A percentile compares a stretch with the other conserved stretches of the same genome.
Evolutionary conservation across 192 early-diverging fungal species (phyloP).

Genomic region (Mortierella claussenii): DNA sequence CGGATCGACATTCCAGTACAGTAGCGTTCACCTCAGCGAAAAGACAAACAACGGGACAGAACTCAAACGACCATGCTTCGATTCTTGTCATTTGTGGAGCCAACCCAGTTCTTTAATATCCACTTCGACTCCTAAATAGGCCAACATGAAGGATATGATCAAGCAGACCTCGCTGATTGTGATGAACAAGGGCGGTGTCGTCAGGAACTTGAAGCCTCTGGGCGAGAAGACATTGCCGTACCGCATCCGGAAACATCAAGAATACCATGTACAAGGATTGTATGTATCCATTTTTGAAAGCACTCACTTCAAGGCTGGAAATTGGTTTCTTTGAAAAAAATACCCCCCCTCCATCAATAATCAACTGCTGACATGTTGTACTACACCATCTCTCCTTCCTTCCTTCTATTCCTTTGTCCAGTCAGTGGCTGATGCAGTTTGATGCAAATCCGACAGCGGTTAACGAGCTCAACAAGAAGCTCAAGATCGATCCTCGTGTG

Average conservation of each 20-base stretch:
- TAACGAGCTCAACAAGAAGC: slow-evolving; percentile 68
- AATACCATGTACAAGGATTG: slow-evolving; percentile 74
- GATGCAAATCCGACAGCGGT: slow-evolving; percentile 75
- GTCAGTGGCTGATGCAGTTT: slow-evolving; percentile 84
- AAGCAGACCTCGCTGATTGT: slow-evolving; percentile 81
- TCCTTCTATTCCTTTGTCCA: slow-evolving; percentile 5
- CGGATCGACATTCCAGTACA: too few species aligned
- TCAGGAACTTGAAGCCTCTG: slow-evolving; percentile 83
- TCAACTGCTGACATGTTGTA: too few species aligned
- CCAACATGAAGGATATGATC: slow-evolving; percentile 75
- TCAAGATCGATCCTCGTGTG: slow-evolving; percentile 77
- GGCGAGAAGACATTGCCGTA: slow-evolving; percentile 79
- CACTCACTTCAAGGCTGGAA: neutral
- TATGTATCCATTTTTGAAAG: slow-evolving; percentile 38
- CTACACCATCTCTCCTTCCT: neutral
- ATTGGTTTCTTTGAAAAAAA: too few species aligned
- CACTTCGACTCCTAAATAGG: slow-evolving; percentile 48
- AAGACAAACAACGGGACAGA: too few species aligned
- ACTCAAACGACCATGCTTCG: too few species aligned
- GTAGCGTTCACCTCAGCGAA: too few species aligned
- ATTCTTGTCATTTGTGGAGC: too few species aligned
- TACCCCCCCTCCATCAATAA: too few species aligned
- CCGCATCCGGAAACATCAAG: slow-evolving; percentile 91
- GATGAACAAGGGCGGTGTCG: slow-evolving; percentile 86
- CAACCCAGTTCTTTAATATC: neutral